Conservation (phyloP, 768 basidiomycete species). For the Serendipita indica region DNA sequence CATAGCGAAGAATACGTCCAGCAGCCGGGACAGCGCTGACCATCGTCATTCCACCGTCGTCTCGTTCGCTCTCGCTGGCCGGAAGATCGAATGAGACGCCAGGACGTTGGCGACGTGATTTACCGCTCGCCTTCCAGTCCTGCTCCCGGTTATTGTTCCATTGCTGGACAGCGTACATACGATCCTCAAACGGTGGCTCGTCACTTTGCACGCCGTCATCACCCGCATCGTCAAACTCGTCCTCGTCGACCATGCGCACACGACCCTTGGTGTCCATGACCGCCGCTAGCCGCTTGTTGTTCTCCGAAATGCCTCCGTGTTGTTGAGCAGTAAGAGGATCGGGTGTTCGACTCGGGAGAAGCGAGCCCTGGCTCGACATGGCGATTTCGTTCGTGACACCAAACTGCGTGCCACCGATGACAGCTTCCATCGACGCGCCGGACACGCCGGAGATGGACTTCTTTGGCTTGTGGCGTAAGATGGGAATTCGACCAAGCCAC, state of each 20-base stretch:
- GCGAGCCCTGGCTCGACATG: slow-evolving; percentile 7
- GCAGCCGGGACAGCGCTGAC: not conserved
- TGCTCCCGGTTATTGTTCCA: not conserved
- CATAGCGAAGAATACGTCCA: not conserved
- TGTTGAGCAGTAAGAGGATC: not conserved
- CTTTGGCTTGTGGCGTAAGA: slow-evolving; percentile 7
- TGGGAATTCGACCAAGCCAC: not conserved
- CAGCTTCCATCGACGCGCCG: slow-evolving; percentile 3
- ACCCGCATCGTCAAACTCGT: not conserved
- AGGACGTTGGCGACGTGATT: not conserved
- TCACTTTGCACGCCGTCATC: not conserved
- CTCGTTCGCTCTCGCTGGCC: not conserved
- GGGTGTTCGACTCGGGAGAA: not conserved
- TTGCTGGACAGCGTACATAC: not conserved
- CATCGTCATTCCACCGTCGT: not conserved
- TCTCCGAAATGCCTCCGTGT: not conserved
- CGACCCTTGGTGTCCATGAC: not conserved
- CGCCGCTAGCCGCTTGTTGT: not conserved
- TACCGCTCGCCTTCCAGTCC: slow-evolving; percentile 3
- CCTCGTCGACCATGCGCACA: not conserved
- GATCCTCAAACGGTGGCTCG: not conserved
- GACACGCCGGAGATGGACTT: slow-evolving; percentile 8
- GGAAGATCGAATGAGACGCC: slow-evolving; percentile 5
- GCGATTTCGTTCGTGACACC: not conserved
- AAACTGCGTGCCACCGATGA: slow-evolving; percentile 1